A percentile compares a stretch with the other conserved stretches of the same genome.
Conservation (phyloP, 306 rosid species). For the Lotus japonicus region DNA sequence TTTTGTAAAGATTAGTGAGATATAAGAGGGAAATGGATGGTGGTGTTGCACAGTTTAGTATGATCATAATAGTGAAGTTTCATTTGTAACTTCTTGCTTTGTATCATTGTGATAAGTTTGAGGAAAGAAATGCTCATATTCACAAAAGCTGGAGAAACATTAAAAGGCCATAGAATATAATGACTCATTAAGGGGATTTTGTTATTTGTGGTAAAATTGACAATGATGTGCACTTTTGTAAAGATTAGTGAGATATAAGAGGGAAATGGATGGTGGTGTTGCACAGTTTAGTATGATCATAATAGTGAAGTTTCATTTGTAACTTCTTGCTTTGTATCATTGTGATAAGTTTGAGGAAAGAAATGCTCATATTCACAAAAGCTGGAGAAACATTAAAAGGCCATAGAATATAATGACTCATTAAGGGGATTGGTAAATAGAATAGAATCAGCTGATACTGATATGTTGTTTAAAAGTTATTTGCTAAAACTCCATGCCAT, state of each 20-base stretch:
- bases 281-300: background rate
- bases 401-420: too few species aligned
- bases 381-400: background rate
- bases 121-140: background rate
- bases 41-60: background rate
- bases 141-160: background rate
- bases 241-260: background rate
- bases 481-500: background rate
- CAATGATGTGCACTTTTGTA: background rate
- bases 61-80: background rate
- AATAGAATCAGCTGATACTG: background rate
- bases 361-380: background rate
- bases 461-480: background rate
- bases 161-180: background rate
- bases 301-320: background rate
- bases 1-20: background rate
- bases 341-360: background rate
- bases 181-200: background rate
- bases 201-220: background rate
- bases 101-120: background rate
- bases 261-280: background rate
- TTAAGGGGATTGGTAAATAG: background rate
- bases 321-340: background rate
- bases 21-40: background rate
- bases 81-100: background rate